Conservation (phyloP, 2,329 filamentous ascomycete genomes). For the Trichoderma sp. region DNA sequence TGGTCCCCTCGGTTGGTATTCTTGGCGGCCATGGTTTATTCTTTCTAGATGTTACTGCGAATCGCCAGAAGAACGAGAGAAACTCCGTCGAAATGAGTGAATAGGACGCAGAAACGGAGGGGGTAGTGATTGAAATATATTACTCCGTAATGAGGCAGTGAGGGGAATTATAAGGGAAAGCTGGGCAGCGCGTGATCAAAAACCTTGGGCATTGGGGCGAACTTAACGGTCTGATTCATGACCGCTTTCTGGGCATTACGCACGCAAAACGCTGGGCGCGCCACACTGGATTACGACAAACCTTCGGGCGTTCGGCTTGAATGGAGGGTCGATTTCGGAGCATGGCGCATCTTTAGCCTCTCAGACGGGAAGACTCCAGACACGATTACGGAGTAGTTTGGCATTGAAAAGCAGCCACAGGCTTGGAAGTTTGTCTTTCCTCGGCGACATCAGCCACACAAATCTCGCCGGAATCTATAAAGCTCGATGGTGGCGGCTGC, state of each 20-base stretch:
- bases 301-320: constrained; percentile 2
- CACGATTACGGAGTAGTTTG: background rate
- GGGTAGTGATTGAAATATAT: background rate
- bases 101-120: background rate
- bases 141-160: background rate
- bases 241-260: constrained; percentile 7
- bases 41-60: background rate
- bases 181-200: background rate
- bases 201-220: background rate
- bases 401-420: background rate
- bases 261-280: background rate
- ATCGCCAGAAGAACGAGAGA: background rate
- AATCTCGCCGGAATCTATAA: background rate
- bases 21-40: background rate
- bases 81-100: background rate
- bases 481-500: background rate
- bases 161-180: background rate
- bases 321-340: background rate
- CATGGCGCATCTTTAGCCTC: background rate
- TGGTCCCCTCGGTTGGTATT: constrained; percentile 35
- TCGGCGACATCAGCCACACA: background rate
- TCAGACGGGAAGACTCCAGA: background rate
- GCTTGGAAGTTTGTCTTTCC: background rate
- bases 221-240: background rate
- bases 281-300: constrained; percentile 14